Conservation (phyloP, 768 basidiomycete species). For the Naganishia antarctica region DNA sequence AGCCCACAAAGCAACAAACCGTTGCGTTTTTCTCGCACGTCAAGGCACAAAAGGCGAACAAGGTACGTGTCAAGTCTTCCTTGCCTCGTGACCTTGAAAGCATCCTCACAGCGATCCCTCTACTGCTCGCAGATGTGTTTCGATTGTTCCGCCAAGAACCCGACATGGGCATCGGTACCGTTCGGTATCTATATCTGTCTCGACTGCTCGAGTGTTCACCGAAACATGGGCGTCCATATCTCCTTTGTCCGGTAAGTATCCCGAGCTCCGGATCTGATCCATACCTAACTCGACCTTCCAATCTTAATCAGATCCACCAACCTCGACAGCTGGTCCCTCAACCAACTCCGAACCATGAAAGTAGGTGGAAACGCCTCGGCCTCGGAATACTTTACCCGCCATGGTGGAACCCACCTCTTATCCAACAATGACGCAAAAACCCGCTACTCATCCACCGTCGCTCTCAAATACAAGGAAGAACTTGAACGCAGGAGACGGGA, state of each 20-base stretch:
- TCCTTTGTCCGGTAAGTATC: slow-evolving; percentile 82
- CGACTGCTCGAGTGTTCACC: slow-evolving; percentile 89
- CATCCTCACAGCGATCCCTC: background rate
- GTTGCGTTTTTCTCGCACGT: slow-evolving; percentile 78
- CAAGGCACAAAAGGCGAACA: slow-evolving; percentile 76
- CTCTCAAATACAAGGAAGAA: slow-evolving; percentile 88
- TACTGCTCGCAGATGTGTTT: slow-evolving; percentile 65
- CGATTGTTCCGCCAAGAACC: slow-evolving; percentile 91
- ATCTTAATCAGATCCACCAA: slow-evolving; percentile 73
- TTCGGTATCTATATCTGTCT: slow-evolving; percentile 96
- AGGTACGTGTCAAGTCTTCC: slow-evolving; percentile 38
- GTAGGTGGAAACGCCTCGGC: slow-evolving; percentile 85
- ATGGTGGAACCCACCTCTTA: slow-evolving; percentile 69
- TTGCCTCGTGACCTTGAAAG: no score
- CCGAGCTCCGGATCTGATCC: background rate
- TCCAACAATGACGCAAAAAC: slow-evolving; percentile 74
- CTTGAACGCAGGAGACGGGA: slow-evolving; percentile 72
- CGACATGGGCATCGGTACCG: slow-evolving; percentile 94
- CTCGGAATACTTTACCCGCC: slow-evolving; percentile 80
- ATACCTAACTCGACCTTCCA: background rate
- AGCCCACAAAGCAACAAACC: slow-evolving; percentile 67
- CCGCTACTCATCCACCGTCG: slow-evolving; percentile 78
- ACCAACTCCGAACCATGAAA: slow-evolving; percentile 92
- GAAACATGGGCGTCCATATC: slow-evolving; percentile 97
- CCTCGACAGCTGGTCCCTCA: slow-evolving; percentile 86